phyloP scores from a whole-genome alignment of 495 filamentous ascomycete genomes.

The Xylaria grammica region DNA sequence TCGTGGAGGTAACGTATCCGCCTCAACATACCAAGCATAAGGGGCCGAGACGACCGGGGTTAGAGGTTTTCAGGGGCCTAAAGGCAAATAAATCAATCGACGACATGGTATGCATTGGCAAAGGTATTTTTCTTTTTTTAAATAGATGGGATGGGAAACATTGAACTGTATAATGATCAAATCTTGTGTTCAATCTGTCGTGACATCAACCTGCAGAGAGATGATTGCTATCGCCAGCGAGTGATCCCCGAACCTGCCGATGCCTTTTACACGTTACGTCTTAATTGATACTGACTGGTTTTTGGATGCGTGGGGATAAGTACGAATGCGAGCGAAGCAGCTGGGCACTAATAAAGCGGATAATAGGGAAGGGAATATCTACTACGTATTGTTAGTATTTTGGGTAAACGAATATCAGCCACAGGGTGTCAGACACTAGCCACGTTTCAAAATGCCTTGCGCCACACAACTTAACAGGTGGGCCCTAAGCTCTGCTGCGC shows the following conservation, averaged over 20 bases:
- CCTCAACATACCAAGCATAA: conserved; percentile 97
- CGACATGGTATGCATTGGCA: conserved; percentile 15
- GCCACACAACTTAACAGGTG: conserved; percentile 21
- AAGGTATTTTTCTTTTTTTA: conserved; percentile 19
- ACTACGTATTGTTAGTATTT: no score
- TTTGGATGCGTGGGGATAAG: neutral
- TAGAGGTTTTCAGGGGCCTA: conserved; percentile 15
- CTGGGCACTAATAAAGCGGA: neutral
- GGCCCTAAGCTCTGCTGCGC: conserved; percentile 29
- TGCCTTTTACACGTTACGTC: neutral
- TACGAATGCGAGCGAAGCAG: neutral
- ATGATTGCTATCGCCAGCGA: neutral
- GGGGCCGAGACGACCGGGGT: conserved; percentile 8
- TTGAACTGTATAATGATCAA: conserved; percentile 23
- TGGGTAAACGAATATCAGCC: neutral
- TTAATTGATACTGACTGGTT: neutral
- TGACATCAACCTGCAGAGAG: neutral
- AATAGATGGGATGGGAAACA: conserved; percentile 25
- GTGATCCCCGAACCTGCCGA: neutral
- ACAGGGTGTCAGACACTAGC: conserved; percentile 4
- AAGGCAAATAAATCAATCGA: conserved; percentile 33
- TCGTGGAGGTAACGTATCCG: conserved; percentile 92
- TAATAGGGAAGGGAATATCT: neutral
- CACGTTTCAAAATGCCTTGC: conserved; percentile 3
- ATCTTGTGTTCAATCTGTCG: neutral